Conservation (phyloP, 768 basidiomycete species). For the Pleurotus salmoneostramineus region DNA sequence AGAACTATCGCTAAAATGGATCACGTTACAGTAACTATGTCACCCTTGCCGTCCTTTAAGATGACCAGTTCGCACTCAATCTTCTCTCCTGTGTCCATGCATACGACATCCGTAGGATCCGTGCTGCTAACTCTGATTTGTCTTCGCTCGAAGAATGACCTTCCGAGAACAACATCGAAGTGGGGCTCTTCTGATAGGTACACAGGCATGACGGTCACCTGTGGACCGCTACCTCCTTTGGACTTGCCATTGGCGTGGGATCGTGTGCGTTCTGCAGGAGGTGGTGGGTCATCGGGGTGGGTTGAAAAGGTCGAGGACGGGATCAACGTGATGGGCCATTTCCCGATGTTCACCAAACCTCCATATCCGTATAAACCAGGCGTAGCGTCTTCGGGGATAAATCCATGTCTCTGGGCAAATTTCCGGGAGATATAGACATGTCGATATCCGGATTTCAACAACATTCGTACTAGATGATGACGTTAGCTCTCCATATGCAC, state of each 20-base stretch:
- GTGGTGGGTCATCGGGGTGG: conserved; percentile 22
- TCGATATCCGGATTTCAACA: conserved; percentile 86
- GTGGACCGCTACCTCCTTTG: conserved; percentile 20
- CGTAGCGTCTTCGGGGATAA: conserved; percentile 82
- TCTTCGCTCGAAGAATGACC: conserved; percentile 79
- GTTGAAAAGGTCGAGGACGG: conserved; percentile 33
- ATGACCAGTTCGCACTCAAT: conserved; percentile 91
- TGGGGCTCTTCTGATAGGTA: conserved; percentile 93
- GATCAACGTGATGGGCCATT: conserved; percentile 77
- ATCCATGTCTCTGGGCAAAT: conserved; percentile 84
- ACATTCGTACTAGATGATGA: conserved; percentile 71
- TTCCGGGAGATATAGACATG: conserved; percentile 95
- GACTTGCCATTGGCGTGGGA: conserved; percentile 10
- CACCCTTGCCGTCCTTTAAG: conserved; percentile 85
- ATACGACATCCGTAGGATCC: conserved; percentile 88
- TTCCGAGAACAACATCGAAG: conserved; percentile 92
- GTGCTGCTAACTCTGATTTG: conserved; percentile 77
- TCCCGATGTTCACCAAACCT: conserved; percentile 81
- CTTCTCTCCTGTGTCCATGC: conserved; percentile 89
- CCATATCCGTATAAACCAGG: conserved; percentile 94
- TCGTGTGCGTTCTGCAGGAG: conserved; percentile 11
- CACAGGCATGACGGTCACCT: conserved; percentile 53
- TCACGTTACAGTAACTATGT: conserved; percentile 86
- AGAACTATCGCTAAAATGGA: background rate
- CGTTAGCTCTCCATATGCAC: background rate